Evolutionary conservation across 2,329 filamentous ascomycete species (phyloP).

Genomic region (Botrytis paeoniae): DNA sequence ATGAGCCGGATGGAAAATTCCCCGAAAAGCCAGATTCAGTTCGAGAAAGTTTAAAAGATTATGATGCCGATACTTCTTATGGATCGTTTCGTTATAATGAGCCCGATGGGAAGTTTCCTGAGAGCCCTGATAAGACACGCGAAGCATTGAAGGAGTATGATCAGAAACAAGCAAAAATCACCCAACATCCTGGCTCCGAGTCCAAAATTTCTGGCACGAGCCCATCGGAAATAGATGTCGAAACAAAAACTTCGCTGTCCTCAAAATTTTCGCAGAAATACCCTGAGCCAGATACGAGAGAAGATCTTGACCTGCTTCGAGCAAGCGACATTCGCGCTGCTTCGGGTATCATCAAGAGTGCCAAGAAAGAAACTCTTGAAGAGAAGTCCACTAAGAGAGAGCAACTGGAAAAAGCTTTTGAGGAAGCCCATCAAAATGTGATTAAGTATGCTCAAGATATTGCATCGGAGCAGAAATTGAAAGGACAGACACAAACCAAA

Average conservation of each 20-base stretch:
- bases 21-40: constrained; percentile 32
- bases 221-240: background rate
- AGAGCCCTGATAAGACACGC: constrained; percentile 32
- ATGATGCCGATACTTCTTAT: constrained; percentile 21
- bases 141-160: constrained; percentile 37
- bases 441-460: constrained; percentile 17
- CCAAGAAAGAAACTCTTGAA: constrained; percentile 23
- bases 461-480: constrained; percentile 9
- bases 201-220: background rate
- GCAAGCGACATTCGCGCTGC: constrained; percentile 33
- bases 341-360: constrained; percentile 24
- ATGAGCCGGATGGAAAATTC: constrained; percentile 31
- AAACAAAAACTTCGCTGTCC: background rate
- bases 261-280: background rate
- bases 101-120: constrained; percentile 29
- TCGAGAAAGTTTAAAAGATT: constrained; percentile 38
- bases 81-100: constrained; percentile 30
- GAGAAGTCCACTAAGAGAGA: constrained; percentile 33
- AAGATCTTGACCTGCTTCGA: constrained; percentile 29
- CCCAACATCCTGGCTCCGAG: constrained; percentile 17
- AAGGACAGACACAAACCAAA: background rate
- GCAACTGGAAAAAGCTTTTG: constrained; percentile 32
- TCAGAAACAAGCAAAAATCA: constrained; percentile 4
- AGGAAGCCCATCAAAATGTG: constrained; percentile 18
- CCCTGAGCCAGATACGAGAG: constrained; percentile 15